Percentiles rank a stretch among this genome's conserved stretches.
Conservation (phyloP, 2,329 filamentous ascomycete species). For the Penicillium sp. region DNA sequence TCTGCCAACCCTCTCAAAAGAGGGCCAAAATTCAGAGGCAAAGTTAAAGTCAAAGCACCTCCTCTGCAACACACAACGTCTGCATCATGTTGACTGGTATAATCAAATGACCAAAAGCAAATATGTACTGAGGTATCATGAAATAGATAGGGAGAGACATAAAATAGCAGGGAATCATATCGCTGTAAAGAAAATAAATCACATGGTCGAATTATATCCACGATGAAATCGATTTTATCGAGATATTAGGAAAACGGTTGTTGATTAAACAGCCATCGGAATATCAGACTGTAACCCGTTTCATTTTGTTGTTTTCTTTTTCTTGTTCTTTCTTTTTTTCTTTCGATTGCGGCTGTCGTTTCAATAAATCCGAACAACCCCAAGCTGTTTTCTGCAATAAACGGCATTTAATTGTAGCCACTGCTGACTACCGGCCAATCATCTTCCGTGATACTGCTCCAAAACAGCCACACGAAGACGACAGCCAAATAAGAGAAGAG, state of each 20-base stretch:
- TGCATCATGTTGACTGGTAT: not conserved
- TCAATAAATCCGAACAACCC: not conserved
- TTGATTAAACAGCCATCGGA: not conserved
- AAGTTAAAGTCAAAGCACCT: not conserved
- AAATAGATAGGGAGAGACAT: conserved; percentile 5
- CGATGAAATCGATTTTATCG: conserved; percentile 4
- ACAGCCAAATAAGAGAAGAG: conserved; percentile 86
- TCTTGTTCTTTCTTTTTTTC: not conserved
- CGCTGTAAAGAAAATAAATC: conserved; percentile 10
- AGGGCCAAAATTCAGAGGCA: not conserved
- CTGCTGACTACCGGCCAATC: conserved; percentile 71
- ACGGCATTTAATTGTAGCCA: conserved; percentile 26
- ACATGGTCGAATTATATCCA: conserved; percentile 6
- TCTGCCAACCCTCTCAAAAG: not conserved
- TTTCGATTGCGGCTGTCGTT: not conserved
- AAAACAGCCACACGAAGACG: conserved; percentile 85
- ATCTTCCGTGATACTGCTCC: conserved; percentile 98
- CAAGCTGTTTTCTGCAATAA: not conserved
- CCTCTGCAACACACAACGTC: not conserved
- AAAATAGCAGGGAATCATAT: conserved; percentile 12
- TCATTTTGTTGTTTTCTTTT: not conserved
- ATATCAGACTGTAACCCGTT: not conserved
- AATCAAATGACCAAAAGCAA: conserved; percentile 4
- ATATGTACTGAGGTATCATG: conserved; percentile 17
- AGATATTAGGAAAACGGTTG: conserved; percentile 7